Evolutionary conservation across 352 stramenopile species (phyloP).

Genomic region (Globisporangium perplexum): DNA sequence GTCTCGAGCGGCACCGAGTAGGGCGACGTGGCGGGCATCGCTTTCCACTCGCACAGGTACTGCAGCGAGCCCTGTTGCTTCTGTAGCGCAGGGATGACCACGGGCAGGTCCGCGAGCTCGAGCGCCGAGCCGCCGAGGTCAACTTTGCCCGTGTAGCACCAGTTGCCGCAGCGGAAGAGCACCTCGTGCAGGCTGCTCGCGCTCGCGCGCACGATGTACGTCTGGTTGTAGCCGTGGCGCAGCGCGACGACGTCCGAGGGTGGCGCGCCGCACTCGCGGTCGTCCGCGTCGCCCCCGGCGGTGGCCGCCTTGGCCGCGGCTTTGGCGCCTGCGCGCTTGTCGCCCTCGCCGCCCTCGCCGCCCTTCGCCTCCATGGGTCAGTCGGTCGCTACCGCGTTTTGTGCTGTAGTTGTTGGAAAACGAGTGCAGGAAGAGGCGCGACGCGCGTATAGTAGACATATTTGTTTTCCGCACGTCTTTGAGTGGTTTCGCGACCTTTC

Average conservation of each 20-base stretch:
- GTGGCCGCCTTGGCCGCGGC: constrained; percentile 18
- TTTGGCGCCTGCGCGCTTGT: constrained; percentile 16
- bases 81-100: constrained; percentile 90
- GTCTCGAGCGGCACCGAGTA: constrained; percentile 71
- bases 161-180: constrained; percentile 94
- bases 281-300: constrained; percentile 24
- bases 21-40: constrained; percentile 55
- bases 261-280: constrained; percentile 43
- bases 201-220: constrained; percentile 84
- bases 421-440: no score
- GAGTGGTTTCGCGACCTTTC: no score
- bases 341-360: constrained; percentile 10
- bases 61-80: constrained; percentile 90
- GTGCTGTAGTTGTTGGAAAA: no score
- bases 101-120: constrained; percentile 85
- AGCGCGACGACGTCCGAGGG: constrained; percentile 63
- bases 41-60: constrained; percentile 90
- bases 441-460: no score
- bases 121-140: constrained; percentile 75
- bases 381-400: neutral
- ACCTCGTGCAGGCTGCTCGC: constrained; percentile 77
- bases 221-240: constrained; percentile 91
- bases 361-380: constrained; percentile 58
- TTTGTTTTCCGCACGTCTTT: no score
- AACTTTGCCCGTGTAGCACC: constrained; percentile 92